phyloP scores from a whole-genome alignment of 2,329 filamentous ascomycete species.

The Thelonectria blattea region DNA sequence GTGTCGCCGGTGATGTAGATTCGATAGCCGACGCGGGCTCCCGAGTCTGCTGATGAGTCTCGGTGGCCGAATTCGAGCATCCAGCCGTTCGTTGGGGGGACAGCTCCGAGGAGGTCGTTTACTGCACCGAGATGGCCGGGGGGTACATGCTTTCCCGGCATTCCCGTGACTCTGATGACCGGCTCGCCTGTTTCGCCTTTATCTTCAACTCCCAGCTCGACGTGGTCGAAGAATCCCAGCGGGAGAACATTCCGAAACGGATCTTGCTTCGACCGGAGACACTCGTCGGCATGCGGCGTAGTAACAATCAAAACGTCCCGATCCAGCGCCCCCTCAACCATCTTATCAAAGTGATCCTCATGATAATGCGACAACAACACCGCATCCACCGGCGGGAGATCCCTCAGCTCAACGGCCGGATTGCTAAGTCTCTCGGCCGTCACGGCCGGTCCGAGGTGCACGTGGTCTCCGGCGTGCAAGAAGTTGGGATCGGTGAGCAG shows the following conservation, averaged over 20 bases:
- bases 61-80: background rate
- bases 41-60: constrained; percentile 10
- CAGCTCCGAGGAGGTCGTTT: constrained; percentile 28
- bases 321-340: constrained; percentile 47
- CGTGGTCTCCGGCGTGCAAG: constrained; percentile 68
- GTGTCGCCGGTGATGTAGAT: constrained; percentile 74
- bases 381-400: constrained; percentile 64
- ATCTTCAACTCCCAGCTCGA: background rate
- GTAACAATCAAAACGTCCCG: constrained; percentile 67
- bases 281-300: constrained; percentile 64
- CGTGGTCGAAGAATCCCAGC: background rate
- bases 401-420: constrained; percentile 64
- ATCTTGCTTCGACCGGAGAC: constrained; percentile 42
- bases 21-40: constrained; percentile 56
- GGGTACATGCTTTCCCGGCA: constrained; percentile 69
- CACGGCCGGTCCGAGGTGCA: constrained; percentile 70
- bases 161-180: constrained; percentile 59
- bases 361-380: constrained; percentile 71
- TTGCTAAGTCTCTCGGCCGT: constrained; percentile 60
- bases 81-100: background rate
- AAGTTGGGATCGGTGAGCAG: constrained; percentile 69
- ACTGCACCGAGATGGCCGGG: constrained; percentile 46
- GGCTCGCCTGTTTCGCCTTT: constrained; percentile 40
- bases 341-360: constrained; percentile 52
- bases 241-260: background rate